Base-by-base conservation (phyloP, 73 alveolate species). In the Paramecium pentaurelia region DNA sequence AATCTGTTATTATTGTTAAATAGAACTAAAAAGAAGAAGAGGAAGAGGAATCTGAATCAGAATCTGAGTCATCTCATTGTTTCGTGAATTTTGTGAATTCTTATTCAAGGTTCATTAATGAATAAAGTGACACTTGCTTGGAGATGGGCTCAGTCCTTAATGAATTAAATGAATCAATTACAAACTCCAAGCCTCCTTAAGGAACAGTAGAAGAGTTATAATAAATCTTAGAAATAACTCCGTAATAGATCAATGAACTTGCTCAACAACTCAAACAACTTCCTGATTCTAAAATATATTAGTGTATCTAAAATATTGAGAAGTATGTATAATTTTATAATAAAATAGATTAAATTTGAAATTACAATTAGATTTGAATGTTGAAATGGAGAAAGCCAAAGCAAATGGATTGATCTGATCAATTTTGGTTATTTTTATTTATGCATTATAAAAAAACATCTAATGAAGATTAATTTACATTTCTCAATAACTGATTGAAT, bases 281-380 rank as follows among this genome's bases (percentile, higher is more conserved):
- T 37, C 87, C 87, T 14, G 87, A 73, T 73, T 73, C 87, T 16
- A 73, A 73, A 73, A 8, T 73, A 32, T 73, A 40, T 73, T 18
- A 73, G 47, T 73, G 87, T 40, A 73, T 73, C 60, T 73, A 73
- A 37, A 73, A 73, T 73, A 73, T 73, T 30, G 87, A 73, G 60
- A 73, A 73, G 87, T 73, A 73, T 73, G 18, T 11, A 73, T 40
- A 32, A 30, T 73, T 73, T 22, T 40, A 3, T 37, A 37, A 36
- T 73, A 18, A 54, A 54, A 54, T 73, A 73, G 87, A 38, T 44
- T 73, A 22, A 73, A 73, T 73, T 37, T 22, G 37, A 73, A 27
- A 27, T 9, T 64, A 32, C 22, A 73, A 73, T 1, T 73, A 73
- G 87, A 73, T 73, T 44, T 30, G 47, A 40, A 73, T 73, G 34